Base-by-base conservation (phyloP, 495 filamentous ascomycete species). In the Stereocaulon alpinum region DNA sequence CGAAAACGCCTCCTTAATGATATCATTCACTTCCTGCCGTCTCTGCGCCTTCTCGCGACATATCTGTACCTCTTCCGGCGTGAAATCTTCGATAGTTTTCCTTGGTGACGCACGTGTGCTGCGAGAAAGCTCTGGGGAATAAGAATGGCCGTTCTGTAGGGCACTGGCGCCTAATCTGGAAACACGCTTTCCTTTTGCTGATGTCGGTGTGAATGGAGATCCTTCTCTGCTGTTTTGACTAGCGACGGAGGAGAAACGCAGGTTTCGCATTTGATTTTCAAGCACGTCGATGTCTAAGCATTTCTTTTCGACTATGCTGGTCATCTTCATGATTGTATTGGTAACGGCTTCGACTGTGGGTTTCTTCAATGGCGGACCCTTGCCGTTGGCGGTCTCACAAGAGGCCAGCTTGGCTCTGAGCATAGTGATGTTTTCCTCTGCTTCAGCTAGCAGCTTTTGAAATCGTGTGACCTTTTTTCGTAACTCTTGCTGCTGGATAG, bases 341-440 rank as follows among this genome's bases (percentile, higher is more conserved):
- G 88, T 82, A 20, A 97, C 89, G 9, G 89, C 89, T 63, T 96
- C 94, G 1, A 96, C 86, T 0, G 92, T 96, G 3, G 93, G 94
- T n/a, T 77, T 73, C 44, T 77, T 67, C 1, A 71, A 67, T 14
- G 70, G 56, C 27, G 65, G 69, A 2, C 71, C 67, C 58, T 61
- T 68, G n/a, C 68, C 72, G 20, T 73, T 71, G 24, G 71, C 68
- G n/a, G 57, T 55, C 44, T 79, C 72, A 11, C 60, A 51, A 17
- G 81, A 77, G 2, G 87, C 84, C 24, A 97, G 76, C 63, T 85
- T 87, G 3, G 91, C 84, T 62, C 86, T 84, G n/a, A 97, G 79
- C 50, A 95, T 65, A 0, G 85, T 84, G n/a, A 95, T 73, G 2
- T 78, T 83, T 66, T 91, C 85, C 68, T 97, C 94, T 3, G 89